Evolutionary conservation across 2,329 filamentous ascomycete species (phyloP), one percentile per base, ranked within the genome.

Genomic region (Alternaria metachromatica): DNA sequence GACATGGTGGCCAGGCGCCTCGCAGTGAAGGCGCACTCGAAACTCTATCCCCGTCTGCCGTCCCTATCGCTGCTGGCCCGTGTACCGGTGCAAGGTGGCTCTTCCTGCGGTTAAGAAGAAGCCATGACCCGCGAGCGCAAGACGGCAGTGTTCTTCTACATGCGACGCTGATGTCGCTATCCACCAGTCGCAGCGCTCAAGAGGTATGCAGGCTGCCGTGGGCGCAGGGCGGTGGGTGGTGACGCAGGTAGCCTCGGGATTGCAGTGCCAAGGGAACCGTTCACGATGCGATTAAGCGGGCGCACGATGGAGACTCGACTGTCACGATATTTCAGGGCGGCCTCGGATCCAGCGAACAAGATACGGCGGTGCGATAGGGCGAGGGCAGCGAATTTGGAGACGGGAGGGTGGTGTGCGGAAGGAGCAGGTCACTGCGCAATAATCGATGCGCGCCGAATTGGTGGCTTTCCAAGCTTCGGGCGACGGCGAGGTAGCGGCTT

Each of bases 221-320:
- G 60, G 50, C 53, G 60, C 64, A 57, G 59, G 60, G 48, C 45
- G 28, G 21, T 53, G 59, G 51, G 60, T 62, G 66, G 72, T 73
- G 72, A 73, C 70, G 73, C 73, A 76, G 70, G 65, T 45, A 68
- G 65, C 70, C 67, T 67, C 51, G 37, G 60, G 51, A 54, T 28
- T 33, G 66, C 56, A 60, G 65, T 61, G 74, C 71, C 68, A 72
- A 72, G 66, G 49, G 23, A 30, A 55, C 28, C 53, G 67, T 69
- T 73, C 65, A 64, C 56, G 51, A 54, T 60, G 48, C 45, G 55
- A 59, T 37, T 44, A 11, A 41, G 54, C 43, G 20, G 56, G 50
- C 28, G 59, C 61, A 53, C 54, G 44, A 45, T 6, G 54, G 45
- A 30, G 50, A 45, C n/a, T 53, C 23, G 28, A 50, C 44, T 18